Percentiles rank a stretch among this genome's conserved stretches.
Evolutionary conservation across 1,284 basidiomycete genomes (phyloP).

Genomic region (Ustilago bromivora): DNA sequence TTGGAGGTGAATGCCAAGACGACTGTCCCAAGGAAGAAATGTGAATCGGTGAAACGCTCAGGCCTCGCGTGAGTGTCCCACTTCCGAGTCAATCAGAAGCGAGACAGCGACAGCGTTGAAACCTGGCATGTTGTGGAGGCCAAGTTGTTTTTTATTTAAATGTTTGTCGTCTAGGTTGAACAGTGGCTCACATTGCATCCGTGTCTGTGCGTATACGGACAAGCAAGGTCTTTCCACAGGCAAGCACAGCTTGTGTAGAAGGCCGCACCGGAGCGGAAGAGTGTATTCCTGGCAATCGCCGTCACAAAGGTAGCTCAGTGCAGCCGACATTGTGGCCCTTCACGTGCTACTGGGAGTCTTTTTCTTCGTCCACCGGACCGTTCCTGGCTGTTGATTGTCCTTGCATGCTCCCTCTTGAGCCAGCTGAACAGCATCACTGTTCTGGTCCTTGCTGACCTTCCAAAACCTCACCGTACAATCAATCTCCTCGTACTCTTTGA

Average conservation of each 20-base stretch:
- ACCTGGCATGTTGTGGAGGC: constrained; percentile 2
- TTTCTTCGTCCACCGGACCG: constrained; percentile 64
- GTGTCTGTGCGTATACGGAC: too few relatives aligned
- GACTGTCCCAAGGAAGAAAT: background rate
- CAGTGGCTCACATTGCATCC: too few relatives aligned
- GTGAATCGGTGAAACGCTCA: background rate
- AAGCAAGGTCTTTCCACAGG: background rate
- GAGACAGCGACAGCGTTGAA: background rate
- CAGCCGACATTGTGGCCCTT: background rate
- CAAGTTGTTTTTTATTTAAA: background rate
- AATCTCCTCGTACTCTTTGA: constrained; percentile 62
- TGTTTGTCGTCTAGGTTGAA: background rate
- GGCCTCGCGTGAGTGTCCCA: constrained; percentile 4
- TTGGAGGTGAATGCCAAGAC: background rate
- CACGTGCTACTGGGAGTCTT: constrained; percentile 25
- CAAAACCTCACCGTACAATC: constrained; percentile 68
- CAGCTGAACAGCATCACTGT: constrained; percentile 48
- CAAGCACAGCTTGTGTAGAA: background rate
- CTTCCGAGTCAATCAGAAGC: constrained; percentile 9
- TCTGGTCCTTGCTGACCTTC: constrained; percentile 57
- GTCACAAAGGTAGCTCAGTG: too few relatives aligned
- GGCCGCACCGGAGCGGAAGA: too few relatives aligned
- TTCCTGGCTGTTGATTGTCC: constrained; percentile 56
- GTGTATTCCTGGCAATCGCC: too few relatives aligned
- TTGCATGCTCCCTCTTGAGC: constrained; percentile 63